Base-by-base conservation (phyloP, 495 filamentous ascomycete species). In the Penicillium pulvis region DNA sequence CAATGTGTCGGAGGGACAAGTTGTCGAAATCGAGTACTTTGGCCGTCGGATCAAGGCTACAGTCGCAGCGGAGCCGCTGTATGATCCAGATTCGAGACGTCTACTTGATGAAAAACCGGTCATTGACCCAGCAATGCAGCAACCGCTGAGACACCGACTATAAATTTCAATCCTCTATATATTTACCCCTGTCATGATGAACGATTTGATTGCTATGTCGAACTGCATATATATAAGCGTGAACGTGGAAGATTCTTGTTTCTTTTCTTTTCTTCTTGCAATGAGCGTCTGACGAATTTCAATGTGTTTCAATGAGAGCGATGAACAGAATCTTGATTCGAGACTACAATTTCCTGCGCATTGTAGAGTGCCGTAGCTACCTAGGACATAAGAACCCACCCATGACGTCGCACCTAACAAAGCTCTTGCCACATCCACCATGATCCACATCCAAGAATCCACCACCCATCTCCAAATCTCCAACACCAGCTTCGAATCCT, bases 11-110 rank as follows among this genome's bases (percentile, higher is more conserved):
- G 70, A 73, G 19, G 78, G 78, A 1, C 65, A 66, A 10, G 30
- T 17, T 2, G 73, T 81, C 4, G 77, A 80, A 63, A 71, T 82
- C 23, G 77, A 77, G 51, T 82, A 82, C 58, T 82, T 82, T 55
- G 77, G 77, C 3, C 63, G 66, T 26, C 60, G 69, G 8, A 73
- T 80, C 56, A 53, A 55, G 50, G 80, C 78, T n/a, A 79, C 73
- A 12, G 71, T 82, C 10, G 55, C 66, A 0, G 41, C 59, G 0
- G 72, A 75, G 42, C 69, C 78, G 14, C 51, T 79, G 57, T 74
- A 73, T 58, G 75, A 80, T 56, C 70, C 74, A 3, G 61, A 74
- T 36, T 70, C 65, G 61, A 70, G 55, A 35, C 60, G 66, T 36
- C 53, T 72, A 35, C 57, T 47, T 17, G 59, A 61, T 28, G 64